phyloP scores from a whole-genome alignment of 2,329 filamentous ascomycete genomes.

The Claviceps lovelessii region DNA sequence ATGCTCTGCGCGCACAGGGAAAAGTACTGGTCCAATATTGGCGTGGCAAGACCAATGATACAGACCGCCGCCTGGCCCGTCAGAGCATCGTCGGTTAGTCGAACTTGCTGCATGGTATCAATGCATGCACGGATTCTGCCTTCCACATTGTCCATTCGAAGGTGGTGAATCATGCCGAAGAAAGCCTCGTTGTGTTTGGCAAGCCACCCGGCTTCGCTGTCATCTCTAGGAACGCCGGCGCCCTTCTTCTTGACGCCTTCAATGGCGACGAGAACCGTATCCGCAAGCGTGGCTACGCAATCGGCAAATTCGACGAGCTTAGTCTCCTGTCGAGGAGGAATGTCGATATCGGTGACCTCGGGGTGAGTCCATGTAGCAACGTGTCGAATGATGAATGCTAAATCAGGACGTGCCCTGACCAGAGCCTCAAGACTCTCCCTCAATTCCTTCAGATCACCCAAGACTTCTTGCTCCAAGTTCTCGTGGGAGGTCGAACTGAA shows the following conservation, averaged over 20 bases:
- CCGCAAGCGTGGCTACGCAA: conserved; percentile 49
- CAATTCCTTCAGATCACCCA: conserved; percentile 24
- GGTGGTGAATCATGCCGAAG: conserved; percentile 37
- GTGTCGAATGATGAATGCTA: conserved; percentile 52
- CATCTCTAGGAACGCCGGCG: conserved; percentile 22
- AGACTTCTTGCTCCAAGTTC: conserved; percentile 20
- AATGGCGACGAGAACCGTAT: conserved; percentile 64
- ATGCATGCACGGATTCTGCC: conserved; percentile 25
- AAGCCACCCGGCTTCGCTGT: conserved; percentile 24
- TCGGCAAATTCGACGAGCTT: conserved; percentile 35
- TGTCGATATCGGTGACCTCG: conserved; percentile 10
- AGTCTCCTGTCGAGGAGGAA: conserved; percentile 2
- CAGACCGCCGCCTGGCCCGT: conserved; percentile 17
- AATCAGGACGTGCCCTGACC: conserved; percentile 32
- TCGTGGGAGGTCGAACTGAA: conserved; percentile 29
- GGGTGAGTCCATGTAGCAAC: conserved; percentile 48
- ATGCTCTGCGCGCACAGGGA: conserved; percentile 45
- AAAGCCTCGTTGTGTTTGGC: conserved; percentile 34
- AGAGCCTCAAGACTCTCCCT: conserved; percentile 25
- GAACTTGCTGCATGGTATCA: conserved; percentile 19
- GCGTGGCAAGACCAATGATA: conserved; percentile 28
- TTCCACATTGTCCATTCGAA: conserved; percentile 45
- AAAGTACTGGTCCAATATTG: conserved; percentile 63
- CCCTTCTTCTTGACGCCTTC: conserved; percentile 53
- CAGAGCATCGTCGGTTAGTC: conserved; percentile 15